Percentiles rank a stretch among this genome's conserved stretches.
These are phyloP conservation scores for Chrysanthemum seticuspe DNA, from an alignment of 129 eudicot species.

Conservation along the genomic window DNA sequence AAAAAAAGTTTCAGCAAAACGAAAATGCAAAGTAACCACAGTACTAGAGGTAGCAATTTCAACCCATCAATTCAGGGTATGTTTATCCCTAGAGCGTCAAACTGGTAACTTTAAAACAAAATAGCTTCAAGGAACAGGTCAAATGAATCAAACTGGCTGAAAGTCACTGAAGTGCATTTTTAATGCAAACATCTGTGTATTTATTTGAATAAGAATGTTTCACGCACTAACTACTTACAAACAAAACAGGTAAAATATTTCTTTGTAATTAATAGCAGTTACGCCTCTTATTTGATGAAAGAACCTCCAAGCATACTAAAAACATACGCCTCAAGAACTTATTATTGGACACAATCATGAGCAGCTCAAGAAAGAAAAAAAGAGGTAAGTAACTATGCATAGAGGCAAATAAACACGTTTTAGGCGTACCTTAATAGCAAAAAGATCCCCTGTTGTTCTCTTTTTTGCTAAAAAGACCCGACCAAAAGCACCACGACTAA, in stretches of 20 bases:
- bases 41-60: background rate
- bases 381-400: background rate
- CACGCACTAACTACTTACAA: background rate
- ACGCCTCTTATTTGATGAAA: background rate
- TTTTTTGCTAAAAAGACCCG: conserved; percentile 94
- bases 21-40: conserved; percentile 13
- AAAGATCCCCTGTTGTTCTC: conserved; percentile 95
- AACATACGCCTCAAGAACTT: conserved; percentile 6
- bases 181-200: background rate
- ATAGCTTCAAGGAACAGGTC: background rate
- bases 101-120: background rate
- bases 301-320: conserved; percentile 7
- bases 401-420: background rate
- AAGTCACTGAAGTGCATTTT: background rate
- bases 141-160: background rate
- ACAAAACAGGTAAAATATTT: background rate
- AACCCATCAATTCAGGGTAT: background rate
- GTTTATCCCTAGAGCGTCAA: conserved; percentile 6
- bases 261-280: background rate
- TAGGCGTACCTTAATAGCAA: conserved; percentile 86
- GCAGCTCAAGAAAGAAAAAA: background rate
- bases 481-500: conserved; percentile 98
- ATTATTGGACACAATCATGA: background rate
- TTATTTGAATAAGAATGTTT: background rate
- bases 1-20: conserved; percentile 10